Percentiles rank a stretch among this genome's conserved stretches.
These are phyloP conservation scores for Candida quercuum DNA, from an alignment of 805 yeast species.

Conservation along the genomic window DNA sequence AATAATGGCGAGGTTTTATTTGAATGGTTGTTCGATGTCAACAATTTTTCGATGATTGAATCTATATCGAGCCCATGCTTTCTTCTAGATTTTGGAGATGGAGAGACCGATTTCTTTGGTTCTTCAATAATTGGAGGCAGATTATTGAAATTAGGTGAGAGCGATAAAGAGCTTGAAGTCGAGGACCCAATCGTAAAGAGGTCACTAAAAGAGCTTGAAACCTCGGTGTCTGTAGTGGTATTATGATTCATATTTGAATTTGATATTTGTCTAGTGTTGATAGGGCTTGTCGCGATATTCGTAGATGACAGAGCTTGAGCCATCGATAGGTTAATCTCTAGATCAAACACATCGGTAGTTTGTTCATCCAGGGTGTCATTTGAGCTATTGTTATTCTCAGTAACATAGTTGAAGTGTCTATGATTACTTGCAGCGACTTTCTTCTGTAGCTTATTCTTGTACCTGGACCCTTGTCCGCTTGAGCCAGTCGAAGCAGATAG, in stretches of 20 bases:
- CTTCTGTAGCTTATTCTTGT: slow-evolving; percentile 16
- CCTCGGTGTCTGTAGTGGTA: slow-evolving; percentile 7
- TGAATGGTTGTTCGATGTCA: slow-evolving; percentile 26
- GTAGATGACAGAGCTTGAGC: slow-evolving; percentile 26
- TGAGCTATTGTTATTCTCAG: slow-evolving; percentile 9
- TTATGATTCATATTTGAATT: slow-evolving; percentile 1
- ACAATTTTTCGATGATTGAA: slow-evolving; percentile 53
- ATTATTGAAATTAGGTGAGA: slow-evolving; percentile 17
- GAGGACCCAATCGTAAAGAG: slow-evolving; percentile 20
- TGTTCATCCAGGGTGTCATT: slow-evolving; percentile 9
- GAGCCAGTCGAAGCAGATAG: slow-evolving; percentile 17
- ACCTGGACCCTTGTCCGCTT: slow-evolving; percentile 13
- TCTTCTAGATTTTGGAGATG: neutral
- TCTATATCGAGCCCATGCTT: slow-evolving; percentile 44
- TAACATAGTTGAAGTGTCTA: slow-evolving; percentile 13
- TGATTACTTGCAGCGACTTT: slow-evolving; percentile 7
- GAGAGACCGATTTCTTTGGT: neutral
- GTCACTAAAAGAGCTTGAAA: slow-evolving; percentile 24
- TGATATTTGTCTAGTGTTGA: neutral
- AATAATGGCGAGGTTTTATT: slow-evolving; percentile 11
- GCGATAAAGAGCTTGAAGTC: slow-evolving; percentile 19
- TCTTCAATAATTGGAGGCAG: slow-evolving; percentile 23
- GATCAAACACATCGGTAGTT: slow-evolving; percentile 17
- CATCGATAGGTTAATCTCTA: slow-evolving; percentile 29
- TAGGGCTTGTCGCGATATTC: slow-evolving; percentile 1